A percentile compares a stretch with the other conserved stretches of the same genome.
These are phyloP conservation scores for Penicillium sp. DNA, from an alignment of 2,329 filamentous ascomycete species.

Conservation along the genomic window DNA sequence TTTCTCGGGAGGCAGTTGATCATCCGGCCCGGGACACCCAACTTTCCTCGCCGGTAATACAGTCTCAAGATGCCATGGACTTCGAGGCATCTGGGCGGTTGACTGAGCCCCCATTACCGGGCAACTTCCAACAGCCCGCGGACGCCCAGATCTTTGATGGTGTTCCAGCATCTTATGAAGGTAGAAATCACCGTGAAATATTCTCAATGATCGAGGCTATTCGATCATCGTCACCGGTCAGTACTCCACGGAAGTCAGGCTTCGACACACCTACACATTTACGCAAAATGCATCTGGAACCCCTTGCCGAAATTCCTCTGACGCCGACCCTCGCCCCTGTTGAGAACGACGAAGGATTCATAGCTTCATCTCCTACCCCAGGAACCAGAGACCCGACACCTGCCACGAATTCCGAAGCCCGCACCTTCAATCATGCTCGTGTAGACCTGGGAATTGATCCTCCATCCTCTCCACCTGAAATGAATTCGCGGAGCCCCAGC, in stretches of 20 bases:
- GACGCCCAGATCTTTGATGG: slow-evolving; percentile 66
- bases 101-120: slow-evolving; percentile 27
- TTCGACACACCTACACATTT: slow-evolving; percentile 31
- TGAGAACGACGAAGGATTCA: slow-evolving; percentile 45
- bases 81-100: slow-evolving; percentile 26
- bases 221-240: slow-evolving; percentile 45
- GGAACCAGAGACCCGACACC: slow-evolving; percentile 36
- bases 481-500: slow-evolving; percentile 24
- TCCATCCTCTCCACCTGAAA: slow-evolving; percentile 38
- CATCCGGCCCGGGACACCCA: slow-evolving; percentile 8
- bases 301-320: slow-evolving; percentile 30
- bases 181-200: slow-evolving; percentile 63
- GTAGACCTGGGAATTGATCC: slow-evolving; percentile 21
- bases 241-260: slow-evolving; percentile 28
- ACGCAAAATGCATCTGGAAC: slow-evolving; percentile 25
- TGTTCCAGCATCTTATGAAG: slow-evolving; percentile 62
- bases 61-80: slow-evolving; percentile 14
- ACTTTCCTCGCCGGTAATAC: slow-evolving; percentile 32
- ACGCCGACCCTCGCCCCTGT: slow-evolving; percentile 45
- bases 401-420: slow-evolving; percentile 26
- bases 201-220: slow-evolving; percentile 66
- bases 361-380: slow-evolving; percentile 53
- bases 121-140: slow-evolving; percentile 42
- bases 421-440: background rate
- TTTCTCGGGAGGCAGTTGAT: slow-evolving; percentile 12